Base-by-base conservation (phyloP, 257 asterid species). In the Plantago ovata region DNA sequence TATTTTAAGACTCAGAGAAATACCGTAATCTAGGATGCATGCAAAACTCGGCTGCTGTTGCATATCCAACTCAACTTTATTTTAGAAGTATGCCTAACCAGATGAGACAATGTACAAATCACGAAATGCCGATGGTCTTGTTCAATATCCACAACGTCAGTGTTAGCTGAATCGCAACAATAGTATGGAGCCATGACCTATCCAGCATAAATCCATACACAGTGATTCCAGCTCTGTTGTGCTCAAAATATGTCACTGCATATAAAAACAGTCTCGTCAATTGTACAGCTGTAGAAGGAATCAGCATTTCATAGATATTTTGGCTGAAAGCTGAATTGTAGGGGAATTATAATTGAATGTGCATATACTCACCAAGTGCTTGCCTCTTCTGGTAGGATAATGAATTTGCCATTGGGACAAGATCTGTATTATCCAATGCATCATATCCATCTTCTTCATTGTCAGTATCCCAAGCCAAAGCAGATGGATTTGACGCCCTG, bases 151-250 rank as follows among this genome's bases (percentile, higher is more conserved):
- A 91, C 14, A 91, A 75, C 2, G 86, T 83, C 61, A 91, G 84
- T 0, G 98, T 76, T 28, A 91, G 77, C 61, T 91, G 88, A 57
- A 91, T 81, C 6, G 85, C 95, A 13, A 84, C 64, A 46, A 91
- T 80, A 0, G 95, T 85, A 18, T 85, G 98, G 13, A 91, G 81
- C 87, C 79, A 81, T 6, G 94, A 65, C 67, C 98, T 60, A 57
- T 91, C 98, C 77, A 91, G 81, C 95, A 87, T 83, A 43, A 91
- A 91, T 21, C 98, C 98, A 41, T 81, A 91, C 52, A 91, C 90
- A 0, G 98, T 91, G 38, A 91, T 85, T 56, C 98, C 98, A 56
- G 98, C 95, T 73, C 66, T 73, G 77, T 91, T 91, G 72, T 91
- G 85, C 79, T 83, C 94, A 32, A 91, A 87, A 70, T 91, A 91